Evolutionary conservation across 2,329 filamentous ascomycete species (phyloP), one percentile per base, ranked within the genome.

Genomic region (Biscogniauxia mediterranea): DNA sequence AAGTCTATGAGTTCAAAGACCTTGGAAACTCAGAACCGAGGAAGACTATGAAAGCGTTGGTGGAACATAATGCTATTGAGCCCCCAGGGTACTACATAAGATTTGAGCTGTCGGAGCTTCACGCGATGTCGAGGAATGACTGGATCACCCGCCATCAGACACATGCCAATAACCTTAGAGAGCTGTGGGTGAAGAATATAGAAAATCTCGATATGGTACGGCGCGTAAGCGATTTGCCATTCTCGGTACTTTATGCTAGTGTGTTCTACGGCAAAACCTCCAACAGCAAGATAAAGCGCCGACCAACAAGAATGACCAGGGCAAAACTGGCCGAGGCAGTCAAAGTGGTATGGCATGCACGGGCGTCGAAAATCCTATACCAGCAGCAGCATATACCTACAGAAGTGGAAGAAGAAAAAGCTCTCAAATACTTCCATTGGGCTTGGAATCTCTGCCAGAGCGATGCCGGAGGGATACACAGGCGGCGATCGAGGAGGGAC

Each of bases 81-180:
- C 53, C 60, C 9, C 62, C 58, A 2, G 62, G 64, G 15, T 68
- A 66, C 49, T 65, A 65, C 26, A 59, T 66, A 57, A 64, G 61
- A 25, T 23, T 64, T 13, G 54, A 54, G 13, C 15, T 65, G n/a
- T 60, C 56, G 23, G 59, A 64, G 5, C 58, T 68, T 17, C 52
- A 59, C 53, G 46, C 11, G 9, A 65, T 66, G 61, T 28, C 13
- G 54, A 55, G 20, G 21, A 54, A 9, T 13, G 58, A 64, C 15
- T 68, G 60, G 62, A 26, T 59, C 15, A 23, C n/a, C 13, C 38
- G 58, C 13, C 61, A 65, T 42, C 17, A 61, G 23, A 11, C 8
- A 3, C 64, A 64, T 17, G 55, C n/a, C 21, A 15, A 59, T 2
- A 15, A 13, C 17, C 54, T 68, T 3, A 11, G 26, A 13, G 15